Base-by-base conservation (phyloP, 345 rosid species). In the Psidium friedrichsthalianum region DNA sequence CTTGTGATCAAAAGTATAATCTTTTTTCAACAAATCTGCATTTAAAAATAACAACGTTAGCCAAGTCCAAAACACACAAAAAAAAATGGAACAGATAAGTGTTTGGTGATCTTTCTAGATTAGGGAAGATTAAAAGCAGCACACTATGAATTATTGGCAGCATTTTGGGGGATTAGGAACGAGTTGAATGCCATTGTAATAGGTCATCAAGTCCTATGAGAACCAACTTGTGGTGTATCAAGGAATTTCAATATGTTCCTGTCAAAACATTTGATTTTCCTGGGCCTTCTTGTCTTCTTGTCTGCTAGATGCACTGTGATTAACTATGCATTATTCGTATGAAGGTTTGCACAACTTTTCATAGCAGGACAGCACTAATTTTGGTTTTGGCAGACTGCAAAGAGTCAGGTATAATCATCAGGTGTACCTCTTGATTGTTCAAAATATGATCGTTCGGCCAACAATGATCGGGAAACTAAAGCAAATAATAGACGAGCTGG, bases 1-100 rank as follows among this genome's bases (percentile, higher is more conserved):
- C 92, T 94, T 95, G 86, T 95, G 94, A 88, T 94, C 98, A 85
- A 92, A 93, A 90, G 89, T 87, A 88, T 94, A 94, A 86, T 94
- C 98, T 90, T 94, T 94, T 88, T 87, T 90, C 87, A 95, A 84
- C 51, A 95, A 93, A 86, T 94, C 98, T 94, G 95, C 94, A 90
- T 83, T 42, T 83, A 84, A 78, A 57, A 86, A 25, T 18, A 69
- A 69, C 80, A 69, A 36, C 11, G 13, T 69, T 69, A 85, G 51
- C 52, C 22, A 56, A 27, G 82, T 56, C 6, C 18, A 61, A 82
- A 22, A 22, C 24, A 69, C 44, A 32, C 24, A 36, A 69, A 32
- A 69, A 69, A 36, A 36, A 36, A 36, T 36, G 36, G 36, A 36
- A 36, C 36, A 36, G 36, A 36, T 36, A 36, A 36, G 36, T 36